Conservation (phyloP, 805 yeast genomes). For the Yamadazyma sp. region DNA sequence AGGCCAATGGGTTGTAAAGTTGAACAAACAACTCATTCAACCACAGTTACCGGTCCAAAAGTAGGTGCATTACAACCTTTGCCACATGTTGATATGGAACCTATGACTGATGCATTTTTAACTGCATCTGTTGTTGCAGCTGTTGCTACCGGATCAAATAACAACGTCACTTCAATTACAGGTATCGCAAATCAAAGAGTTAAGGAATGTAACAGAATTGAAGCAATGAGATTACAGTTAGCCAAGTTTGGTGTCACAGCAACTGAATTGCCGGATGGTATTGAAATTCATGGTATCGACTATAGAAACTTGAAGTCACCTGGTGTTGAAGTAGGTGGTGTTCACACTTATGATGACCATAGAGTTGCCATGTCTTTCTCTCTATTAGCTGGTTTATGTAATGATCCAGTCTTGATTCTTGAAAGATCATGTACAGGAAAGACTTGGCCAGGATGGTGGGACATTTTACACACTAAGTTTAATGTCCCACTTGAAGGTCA, state of each 20-base stretch:
- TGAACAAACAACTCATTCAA: constrained; percentile 74
- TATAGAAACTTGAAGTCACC: constrained; percentile 55
- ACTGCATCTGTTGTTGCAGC: constrained; percentile 98
- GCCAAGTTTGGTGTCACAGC: constrained; percentile 88
- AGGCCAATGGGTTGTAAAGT: constrained; percentile 95
- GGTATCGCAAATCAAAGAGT: constrained; percentile 99
- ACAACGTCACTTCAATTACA: constrained; percentile 67
- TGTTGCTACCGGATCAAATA: constrained; percentile 53
- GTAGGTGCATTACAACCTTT: constrained; percentile 67
- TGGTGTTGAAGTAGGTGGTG: constrained; percentile 46
- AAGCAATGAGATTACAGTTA: constrained; percentile 87
- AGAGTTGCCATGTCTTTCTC: constrained; percentile 98
- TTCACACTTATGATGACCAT: constrained; percentile 88
- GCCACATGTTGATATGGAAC: constrained; percentile 90
- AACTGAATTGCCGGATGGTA: constrained; percentile 87
- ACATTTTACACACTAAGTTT: constrained; percentile 68
- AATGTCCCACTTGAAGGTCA: constrained; percentile 67
- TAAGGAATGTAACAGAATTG: constrained; percentile 94
- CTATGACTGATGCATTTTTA: constrained; percentile 98
- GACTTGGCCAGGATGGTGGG: constrained; percentile 99
- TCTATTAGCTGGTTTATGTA: constrained; percentile 71
- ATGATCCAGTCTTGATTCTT: constrained; percentile 63
- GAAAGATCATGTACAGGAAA: constrained; percentile 93
- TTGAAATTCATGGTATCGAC: constrained; percentile 73
- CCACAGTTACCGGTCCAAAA: constrained; percentile 90